Conservation (phyloP, 192 early-diverging fungal species). For the Mortierella alpina region DNA sequence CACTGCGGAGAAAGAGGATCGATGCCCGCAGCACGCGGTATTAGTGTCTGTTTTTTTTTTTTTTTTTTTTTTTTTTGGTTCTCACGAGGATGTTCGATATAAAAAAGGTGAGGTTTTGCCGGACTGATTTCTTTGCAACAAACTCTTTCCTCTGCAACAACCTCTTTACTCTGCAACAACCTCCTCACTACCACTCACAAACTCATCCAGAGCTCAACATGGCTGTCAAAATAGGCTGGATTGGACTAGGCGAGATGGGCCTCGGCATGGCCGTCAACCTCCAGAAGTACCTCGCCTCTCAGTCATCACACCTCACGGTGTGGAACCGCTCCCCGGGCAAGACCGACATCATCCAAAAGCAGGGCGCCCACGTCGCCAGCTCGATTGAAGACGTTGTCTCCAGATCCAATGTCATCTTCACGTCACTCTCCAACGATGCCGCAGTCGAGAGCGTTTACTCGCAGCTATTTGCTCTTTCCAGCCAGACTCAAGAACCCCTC, state of each 20-base stretch:
- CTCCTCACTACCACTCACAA: too few relatives aligned
- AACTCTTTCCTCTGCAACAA: too few relatives aligned
- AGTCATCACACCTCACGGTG: constrained; percentile 57
- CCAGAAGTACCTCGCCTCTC: constrained; percentile 55
- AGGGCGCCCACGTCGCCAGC: constrained; percentile 54
- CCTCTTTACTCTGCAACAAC: too few relatives aligned
- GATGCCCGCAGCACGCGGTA: too few relatives aligned
- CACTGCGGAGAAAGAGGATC: too few relatives aligned
- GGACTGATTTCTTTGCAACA: too few relatives aligned
- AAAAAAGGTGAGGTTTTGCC: too few relatives aligned
- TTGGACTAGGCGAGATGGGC: constrained; percentile 76
- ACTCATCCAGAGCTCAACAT: too few relatives aligned
- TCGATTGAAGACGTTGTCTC: constrained; percentile 54
- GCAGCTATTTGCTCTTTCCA: constrained; percentile 48
- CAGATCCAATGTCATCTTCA: constrained; percentile 67
- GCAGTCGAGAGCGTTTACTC: constrained; percentile 60
- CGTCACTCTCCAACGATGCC: constrained; percentile 69
- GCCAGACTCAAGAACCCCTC: constrained; percentile 20
- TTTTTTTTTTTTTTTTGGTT: too few relatives aligned
- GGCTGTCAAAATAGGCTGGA: constrained; percentile 60
- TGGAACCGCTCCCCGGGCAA: constrained; percentile 73
- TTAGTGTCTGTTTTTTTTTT: too few relatives aligned
- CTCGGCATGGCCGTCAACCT: constrained; percentile 71
- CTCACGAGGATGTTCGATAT: too few relatives aligned
- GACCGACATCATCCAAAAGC: constrained; percentile 45